These are phyloP conservation scores for Colletotrichum truncatum DNA, from an alignment of 2,329 filamentous ascomycete genomes.

Conservation along the genomic window DNA sequence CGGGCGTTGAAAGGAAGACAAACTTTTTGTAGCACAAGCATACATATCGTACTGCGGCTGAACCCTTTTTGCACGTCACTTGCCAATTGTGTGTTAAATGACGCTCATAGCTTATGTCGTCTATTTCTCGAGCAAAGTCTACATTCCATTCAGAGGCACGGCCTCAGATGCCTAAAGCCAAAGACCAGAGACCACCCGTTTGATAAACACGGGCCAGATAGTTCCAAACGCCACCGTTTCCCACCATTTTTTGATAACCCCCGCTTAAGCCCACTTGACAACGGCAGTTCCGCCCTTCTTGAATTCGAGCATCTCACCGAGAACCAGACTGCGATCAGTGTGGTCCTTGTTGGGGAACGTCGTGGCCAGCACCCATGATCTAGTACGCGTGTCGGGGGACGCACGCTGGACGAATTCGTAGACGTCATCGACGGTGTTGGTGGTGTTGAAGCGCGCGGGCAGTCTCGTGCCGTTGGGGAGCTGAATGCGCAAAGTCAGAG, in stretches of 20 bases:
- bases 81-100: not conserved
- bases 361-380: conserved; percentile 80
- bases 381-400: conserved; percentile 61
- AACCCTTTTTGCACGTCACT: not conserved
- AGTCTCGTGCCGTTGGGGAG: conserved; percentile 81
- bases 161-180: conserved; percentile 10
- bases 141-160: conserved; percentile 24
- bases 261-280: conserved; percentile 62
- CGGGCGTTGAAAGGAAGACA: conserved; percentile 3
- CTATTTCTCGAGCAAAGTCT: conserved; percentile 24
- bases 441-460: conserved; percentile 83
- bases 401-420: conserved; percentile 79
- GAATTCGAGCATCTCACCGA: conserved; percentile 71
- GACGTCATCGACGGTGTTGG: conserved; percentile 79
- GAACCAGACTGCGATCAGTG: conserved; percentile 68
- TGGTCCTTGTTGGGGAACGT: conserved; percentile 87
- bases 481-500: conserved; percentile 77
- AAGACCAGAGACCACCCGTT: not conserved
- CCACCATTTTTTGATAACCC: not conserved
- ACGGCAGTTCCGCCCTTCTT: conserved; percentile 73
- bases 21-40: not conserved
- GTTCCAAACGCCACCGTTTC: conserved; percentile 27
- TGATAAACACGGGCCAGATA: conserved; percentile 1
- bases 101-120: not conserved
- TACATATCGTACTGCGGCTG: not conserved